Base-by-base conservation (phyloP, 306 rosid species). In the Carpinus fangiana region DNA sequence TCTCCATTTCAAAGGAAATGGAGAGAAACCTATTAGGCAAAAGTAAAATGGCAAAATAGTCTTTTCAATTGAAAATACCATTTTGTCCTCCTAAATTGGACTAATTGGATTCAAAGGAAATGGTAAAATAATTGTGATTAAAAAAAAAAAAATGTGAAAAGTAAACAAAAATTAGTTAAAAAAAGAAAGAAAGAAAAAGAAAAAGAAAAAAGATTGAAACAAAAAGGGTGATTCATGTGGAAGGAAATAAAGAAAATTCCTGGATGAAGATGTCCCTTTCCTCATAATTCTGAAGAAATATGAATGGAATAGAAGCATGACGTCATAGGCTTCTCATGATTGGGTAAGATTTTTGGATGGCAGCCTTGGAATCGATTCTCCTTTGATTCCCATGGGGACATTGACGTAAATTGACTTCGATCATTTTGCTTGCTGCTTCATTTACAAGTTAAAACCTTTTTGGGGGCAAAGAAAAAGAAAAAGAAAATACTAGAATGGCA, bases 331-430 rank as follows among this genome's bases (percentile, higher is more conserved):
- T 51, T 83, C 80, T 73, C 82, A 82, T 75, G 72, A 61, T 74
- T 68, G 73, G 70, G 90, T 80, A 76, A 72, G 87, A 85, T 77
- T 59, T 77, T 59, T 77, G 53, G 84, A 84, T 23, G 50, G 21
- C 62, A 75, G 68, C 52, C 74, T 74, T 81, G 57, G 86, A 84
- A 88, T 82, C 79, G 43, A 75, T 79, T 76, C 81, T 78, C 5
- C 70, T 56, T 51, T 59, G 81, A 80, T 82, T 82, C 80, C 61
- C 56, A 51, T 78, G 7, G 28, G 61, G 65, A 10, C 36, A 11
- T 59, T 59, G 34, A 59, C 45, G 8, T 41, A 41, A 41, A 41
- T 41, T 41, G 45, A 41, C 5, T 41, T 41, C 26, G 26, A 23
- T 23, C 45, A 41, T 41, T 41, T 41, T 41, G 45, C 45, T 41